Percentiles rank a stretch among this genome's conserved stretches.
phyloP scores from a whole-genome alignment of 2,329 filamentous ascomycete species.

The Penicillium sp. region DNA sequence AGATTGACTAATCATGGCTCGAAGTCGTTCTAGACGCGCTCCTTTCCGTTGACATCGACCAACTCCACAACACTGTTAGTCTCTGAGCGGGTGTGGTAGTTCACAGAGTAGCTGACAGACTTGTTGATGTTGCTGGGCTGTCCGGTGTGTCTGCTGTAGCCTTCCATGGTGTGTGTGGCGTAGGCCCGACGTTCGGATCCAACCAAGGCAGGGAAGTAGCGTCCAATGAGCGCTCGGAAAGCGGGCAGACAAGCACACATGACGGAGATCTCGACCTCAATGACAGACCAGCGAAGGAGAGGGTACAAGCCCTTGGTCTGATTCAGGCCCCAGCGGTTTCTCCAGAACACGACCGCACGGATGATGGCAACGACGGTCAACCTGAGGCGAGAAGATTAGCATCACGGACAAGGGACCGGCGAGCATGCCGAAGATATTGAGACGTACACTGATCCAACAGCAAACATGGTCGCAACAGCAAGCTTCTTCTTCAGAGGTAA shows the following conservation, averaged over 20 bases:
- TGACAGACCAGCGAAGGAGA: slow-evolving; percentile 25
- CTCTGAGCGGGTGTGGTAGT: slow-evolving; percentile 14
- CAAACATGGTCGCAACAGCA: slow-evolving; percentile 14
- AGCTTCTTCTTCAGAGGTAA: slow-evolving; percentile 15
- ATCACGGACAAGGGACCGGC: not conserved
- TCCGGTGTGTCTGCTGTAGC: slow-evolving; percentile 2
- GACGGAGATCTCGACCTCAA: slow-evolving; percentile 23
- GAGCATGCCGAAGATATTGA: not conserved
- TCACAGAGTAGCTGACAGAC: slow-evolving; percentile 21
- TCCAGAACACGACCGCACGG: slow-evolving; percentile 23
- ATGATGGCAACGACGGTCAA: slow-evolving; percentile 22
- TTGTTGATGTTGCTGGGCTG: slow-evolving; percentile 19
- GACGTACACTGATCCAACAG: slow-evolving; percentile 14
- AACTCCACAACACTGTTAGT: slow-evolving; percentile 14
- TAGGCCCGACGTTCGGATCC: slow-evolving; percentile 9
- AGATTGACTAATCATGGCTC: no score
- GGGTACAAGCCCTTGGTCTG: slow-evolving; percentile 19
- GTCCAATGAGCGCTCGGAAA: slow-evolving; percentile 18
- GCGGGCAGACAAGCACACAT: slow-evolving; percentile 24
- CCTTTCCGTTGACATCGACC: slow-evolving; percentile 11
- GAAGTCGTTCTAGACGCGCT: not conserved
- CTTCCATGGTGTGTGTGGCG: slow-evolving; percentile 1
- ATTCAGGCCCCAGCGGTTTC: slow-evolving; percentile 19
- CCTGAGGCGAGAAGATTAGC: slow-evolving; percentile 1
- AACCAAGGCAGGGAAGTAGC: slow-evolving; percentile 15